phyloP scores from a whole-genome alignment of 345 rosid genomes.

The Moricandia arvensis region DNA sequence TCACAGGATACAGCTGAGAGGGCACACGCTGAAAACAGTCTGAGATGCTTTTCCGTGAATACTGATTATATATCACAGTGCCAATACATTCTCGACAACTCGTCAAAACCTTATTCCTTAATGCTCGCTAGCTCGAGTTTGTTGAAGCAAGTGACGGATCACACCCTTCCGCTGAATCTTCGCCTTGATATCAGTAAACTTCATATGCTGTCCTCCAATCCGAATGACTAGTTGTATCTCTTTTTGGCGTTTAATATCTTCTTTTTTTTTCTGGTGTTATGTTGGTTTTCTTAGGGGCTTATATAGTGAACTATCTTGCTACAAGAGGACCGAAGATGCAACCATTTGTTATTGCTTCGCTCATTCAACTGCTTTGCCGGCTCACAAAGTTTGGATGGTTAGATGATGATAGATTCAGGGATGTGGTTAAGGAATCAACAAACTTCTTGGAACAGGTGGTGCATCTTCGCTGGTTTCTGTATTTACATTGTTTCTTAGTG shows the following conservation, averaged over 20 bases:
- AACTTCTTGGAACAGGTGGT: slow-evolving; percentile 88
- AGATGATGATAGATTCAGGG: slow-evolving; percentile 92
- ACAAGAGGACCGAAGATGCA: slow-evolving; percentile 90
- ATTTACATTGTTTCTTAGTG: slow-evolving; percentile 19
- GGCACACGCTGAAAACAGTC: slow-evolving; percentile 87
- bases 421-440: slow-evolving; percentile 76
- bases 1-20: slow-evolving; percentile 93
- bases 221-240: not conserved
- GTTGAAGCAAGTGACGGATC: slow-evolving; percentile 95
- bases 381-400: slow-evolving; percentile 99
- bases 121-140: slow-evolving; percentile 99
- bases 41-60: slow-evolving; percentile 86
- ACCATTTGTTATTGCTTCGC: slow-evolving; percentile 76
- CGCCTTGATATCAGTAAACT: slow-evolving; percentile 89
- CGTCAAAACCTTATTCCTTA: slow-evolving; percentile 89
- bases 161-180: slow-evolving; percentile 74
- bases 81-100: slow-evolving; percentile 95
- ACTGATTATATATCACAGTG: slow-evolving; percentile 92
- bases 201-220: slow-evolving; percentile 5
- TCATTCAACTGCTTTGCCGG: slow-evolving; percentile 88
- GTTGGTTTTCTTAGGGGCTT: slow-evolving; percentile 52
- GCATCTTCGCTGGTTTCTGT: slow-evolving; percentile 22
- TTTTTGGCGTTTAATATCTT: slow-evolving; percentile 1
- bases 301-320: slow-evolving; percentile 81
- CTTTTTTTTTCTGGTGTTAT: slow-evolving; percentile 17